Conservation (phyloP, 73 alveolate genomes). For the Symbiodinium natans region DNA sequence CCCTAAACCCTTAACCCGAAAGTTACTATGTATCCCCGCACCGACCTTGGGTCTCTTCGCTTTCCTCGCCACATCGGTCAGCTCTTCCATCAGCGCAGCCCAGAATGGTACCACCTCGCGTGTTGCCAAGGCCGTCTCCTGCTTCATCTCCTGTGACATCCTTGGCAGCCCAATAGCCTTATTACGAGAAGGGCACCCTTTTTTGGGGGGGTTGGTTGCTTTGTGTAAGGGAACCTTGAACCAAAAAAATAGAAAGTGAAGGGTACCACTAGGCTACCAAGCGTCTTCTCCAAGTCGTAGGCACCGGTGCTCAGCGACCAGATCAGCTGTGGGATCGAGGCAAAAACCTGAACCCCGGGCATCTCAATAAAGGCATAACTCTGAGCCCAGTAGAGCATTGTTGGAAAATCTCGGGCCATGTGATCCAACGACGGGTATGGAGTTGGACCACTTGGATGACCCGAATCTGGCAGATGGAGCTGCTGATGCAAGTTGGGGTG, state of each 20-base stretch:
- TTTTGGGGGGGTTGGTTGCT: too few relatives aligned
- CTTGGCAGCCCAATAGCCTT: too few relatives aligned
- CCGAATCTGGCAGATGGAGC: not conserved
- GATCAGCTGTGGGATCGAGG: conserved; percentile 54
- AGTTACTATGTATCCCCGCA: too few relatives aligned
- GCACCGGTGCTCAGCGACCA: not conserved
- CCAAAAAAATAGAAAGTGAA: too few relatives aligned
- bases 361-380: not conserved
- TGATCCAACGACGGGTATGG: conserved; percentile 72
- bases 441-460: not conserved
- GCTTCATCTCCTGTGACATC: conserved; percentile 31
- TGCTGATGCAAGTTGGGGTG: conserved; percentile 70
- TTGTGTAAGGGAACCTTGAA: too few relatives aligned
- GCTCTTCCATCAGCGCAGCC: conserved; percentile 49
- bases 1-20: too few relatives aligned
- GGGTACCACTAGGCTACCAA: too few relatives aligned
- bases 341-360: conserved; percentile 66
- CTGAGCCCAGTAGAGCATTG: conserved; percentile 69
- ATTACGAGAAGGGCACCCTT: too few relatives aligned
- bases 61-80: not conserved
- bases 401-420: conserved; percentile 9
- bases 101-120: conserved; percentile 51
- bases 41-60: too few relatives aligned
- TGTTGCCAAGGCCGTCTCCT: not conserved
- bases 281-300: conserved; percentile 4